Evolutionary conservation across 148 eudicot species (phyloP), one percentile per base, ranked within the genome.

Genomic region (Gaultheria prostrata): DNA sequence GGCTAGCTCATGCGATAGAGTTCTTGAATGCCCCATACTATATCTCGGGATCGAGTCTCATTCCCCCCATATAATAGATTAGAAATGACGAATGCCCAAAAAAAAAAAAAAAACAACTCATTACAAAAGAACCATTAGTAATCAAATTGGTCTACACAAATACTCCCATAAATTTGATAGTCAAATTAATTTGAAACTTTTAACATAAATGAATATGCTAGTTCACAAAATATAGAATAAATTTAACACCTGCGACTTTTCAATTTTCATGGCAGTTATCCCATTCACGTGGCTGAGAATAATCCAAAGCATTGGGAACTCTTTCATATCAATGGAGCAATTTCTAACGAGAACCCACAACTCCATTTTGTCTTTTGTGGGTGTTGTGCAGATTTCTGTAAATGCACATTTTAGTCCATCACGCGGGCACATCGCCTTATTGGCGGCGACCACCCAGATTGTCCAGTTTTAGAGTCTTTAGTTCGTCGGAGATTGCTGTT

Each of bases 241-340:
- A n/a, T n/a, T n/a, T n/a, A n/a, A n/a, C 43, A 39, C 6, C 43
- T 39, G 0, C 43, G 43, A 39, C 43, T 4, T 39, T 61, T n/a
- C 15, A 18, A 74, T 77, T 49, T 77, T 33, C 15, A 26, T 20
- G 8, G 63, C 5, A 80, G 59, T 85, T 85, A 80, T 85, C 84
- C 56, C 28, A 76, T 80, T 75, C 84, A 18, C 82, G 82, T 82
- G 87, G 87, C 45, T 77, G 84, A 69, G 78, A 82, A 85, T 17
- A 24, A 73, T 28, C 30, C 8, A 45, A 10, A 4, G 65, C 35
- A 45, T 17, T 11, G 63, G 15, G 1, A 28, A 26, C 76, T 50
- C 39, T 28, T 28, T 28, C 45, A 14, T 24, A 76, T 24, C 73
- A 63, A 3, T 20, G 30, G 24, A 2, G 11, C 18, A 39, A 35